A percentile compares a stretch with the other conserved stretches of the same genome.
These are phyloP conservation scores for Lolium multiflorum DNA, from an alignment of 176 grass and related monocot genomes.

Conservation along the genomic window DNA sequence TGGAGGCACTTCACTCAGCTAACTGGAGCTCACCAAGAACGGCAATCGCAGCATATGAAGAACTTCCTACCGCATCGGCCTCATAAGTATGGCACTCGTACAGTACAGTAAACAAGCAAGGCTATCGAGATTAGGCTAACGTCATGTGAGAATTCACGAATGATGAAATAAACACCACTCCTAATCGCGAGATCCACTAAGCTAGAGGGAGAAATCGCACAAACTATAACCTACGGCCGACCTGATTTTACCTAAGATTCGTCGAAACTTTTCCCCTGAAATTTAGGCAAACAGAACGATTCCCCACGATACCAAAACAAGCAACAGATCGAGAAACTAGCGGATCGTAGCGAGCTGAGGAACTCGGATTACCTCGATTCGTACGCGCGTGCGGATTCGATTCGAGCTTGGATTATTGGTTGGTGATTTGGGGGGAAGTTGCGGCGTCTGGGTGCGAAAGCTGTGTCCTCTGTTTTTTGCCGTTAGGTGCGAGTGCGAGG, in stretches of 20 bases:
- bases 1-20: neutral
- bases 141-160: neutral
- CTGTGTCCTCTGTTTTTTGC: neutral
- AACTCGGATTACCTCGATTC: slow-evolving; percentile 32
- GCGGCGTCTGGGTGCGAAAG: neutral
- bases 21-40: neutral
- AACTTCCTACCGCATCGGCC: neutral
- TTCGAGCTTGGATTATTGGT: slow-evolving; percentile 14
- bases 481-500: slow-evolving; percentile 23
- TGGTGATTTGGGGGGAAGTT: neutral
- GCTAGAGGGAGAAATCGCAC: neutral
- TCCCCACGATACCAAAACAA: neutral
- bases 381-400: neutral
- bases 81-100: neutral
- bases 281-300: neutral
- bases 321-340: neutral
- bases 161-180: no score
- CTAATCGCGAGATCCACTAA: neutral
- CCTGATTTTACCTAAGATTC: neutral
- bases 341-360: neutral
- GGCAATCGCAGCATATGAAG: neutral
- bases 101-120: neutral
- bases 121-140: neutral
- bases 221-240: neutral
- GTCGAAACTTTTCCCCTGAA: neutral